A percentile compares a stretch with the other conserved stretches of the same genome.
Conservation (phyloP, 2,329 filamentous ascomycete genomes). For the Xylariaceae sp. region DNA sequence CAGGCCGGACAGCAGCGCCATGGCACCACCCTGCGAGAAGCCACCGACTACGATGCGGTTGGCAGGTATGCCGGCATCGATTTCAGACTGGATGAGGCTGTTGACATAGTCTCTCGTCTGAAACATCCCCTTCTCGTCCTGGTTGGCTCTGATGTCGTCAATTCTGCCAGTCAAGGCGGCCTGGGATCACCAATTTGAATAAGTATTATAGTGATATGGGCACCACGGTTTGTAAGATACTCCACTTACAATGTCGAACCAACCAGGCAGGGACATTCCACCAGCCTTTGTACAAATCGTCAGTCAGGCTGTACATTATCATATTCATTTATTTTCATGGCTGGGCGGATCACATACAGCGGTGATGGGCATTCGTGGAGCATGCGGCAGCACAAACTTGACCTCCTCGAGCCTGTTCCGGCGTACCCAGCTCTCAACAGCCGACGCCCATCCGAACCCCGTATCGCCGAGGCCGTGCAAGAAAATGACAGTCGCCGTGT, state of each 20-base stretch:
- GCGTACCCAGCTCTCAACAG: conserved; percentile 82
- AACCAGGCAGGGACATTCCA: conserved; percentile 77
- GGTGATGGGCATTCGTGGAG: conserved; percentile 81
- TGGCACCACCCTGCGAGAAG: conserved; percentile 83
- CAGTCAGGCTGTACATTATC: too few species aligned
- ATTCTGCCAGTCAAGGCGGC: conserved; percentile 23
- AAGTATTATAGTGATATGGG: background rate
- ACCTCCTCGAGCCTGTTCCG: conserved; percentile 79
- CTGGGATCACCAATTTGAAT: conserved; percentile 13
- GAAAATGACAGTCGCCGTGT: conserved; percentile 94
- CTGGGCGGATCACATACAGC: conserved; percentile 48
- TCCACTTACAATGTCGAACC: conserved; percentile 69
- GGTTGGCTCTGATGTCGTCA: conserved; percentile 29
- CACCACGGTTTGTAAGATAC: background rate
- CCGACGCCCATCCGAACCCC: conserved; percentile 70
- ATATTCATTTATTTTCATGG: too few species aligned
- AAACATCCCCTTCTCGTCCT: conserved; percentile 67
- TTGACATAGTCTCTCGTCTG: conserved; percentile 71
- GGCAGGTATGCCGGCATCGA: conserved; percentile 72
- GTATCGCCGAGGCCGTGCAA: conserved; percentile 87
- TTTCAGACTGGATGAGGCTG: conserved; percentile 71
- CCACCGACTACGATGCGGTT: conserved; percentile 81
- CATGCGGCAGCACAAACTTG: conserved; percentile 91
- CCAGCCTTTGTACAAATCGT: too few species aligned
- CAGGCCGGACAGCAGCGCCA: conserved; percentile 74